Evolutionary conservation across 495 filamentous ascomycete species (phyloP).

Genomic region (Penicillium bovifimosum): DNA sequence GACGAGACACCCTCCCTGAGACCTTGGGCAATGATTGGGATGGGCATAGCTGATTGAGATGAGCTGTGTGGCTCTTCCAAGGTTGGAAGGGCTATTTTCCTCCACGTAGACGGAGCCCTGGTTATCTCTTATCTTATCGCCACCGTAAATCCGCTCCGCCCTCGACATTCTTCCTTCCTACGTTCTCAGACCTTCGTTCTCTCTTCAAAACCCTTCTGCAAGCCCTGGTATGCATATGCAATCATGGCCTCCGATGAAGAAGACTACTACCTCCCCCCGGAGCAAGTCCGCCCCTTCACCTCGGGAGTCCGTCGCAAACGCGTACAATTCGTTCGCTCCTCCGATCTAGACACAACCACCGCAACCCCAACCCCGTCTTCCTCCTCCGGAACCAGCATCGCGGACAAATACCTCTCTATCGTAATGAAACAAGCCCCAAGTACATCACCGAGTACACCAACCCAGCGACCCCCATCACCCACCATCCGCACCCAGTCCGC

Average conservation of each 20-base stretch:
- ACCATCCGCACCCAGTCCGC: conserved; percentile 15
- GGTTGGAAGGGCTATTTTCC: conserved; percentile 1
- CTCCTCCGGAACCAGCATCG: conserved; percentile 40
- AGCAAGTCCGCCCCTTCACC: conserved; percentile 72
- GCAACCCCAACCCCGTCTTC: conserved; percentile 24
- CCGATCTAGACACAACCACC: conserved; percentile 43
- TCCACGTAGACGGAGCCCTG: conserved; percentile 1
- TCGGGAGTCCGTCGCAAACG: conserved; percentile 69
- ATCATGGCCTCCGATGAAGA: conserved; percentile 38
- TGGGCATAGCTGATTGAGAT: conserved; percentile 57
- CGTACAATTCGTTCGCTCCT: conserved; percentile 75
- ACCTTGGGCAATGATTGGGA: conserved; percentile 61
- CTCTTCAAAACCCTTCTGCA: not conserved
- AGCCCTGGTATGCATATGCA: not conserved
- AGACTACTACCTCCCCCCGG: conserved; percentile 61
- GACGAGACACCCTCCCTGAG: conserved; percentile 58
- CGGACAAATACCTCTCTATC: conserved; percentile 65
- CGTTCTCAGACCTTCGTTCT: no score
- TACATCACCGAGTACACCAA: conserved; percentile 17
- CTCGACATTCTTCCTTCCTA: not conserved
- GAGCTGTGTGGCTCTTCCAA: not conserved
- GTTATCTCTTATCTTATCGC: conserved; percentile 15
- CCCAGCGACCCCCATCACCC: not conserved
- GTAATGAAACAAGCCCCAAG: conserved; percentile 45
- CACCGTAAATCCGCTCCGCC: conserved; percentile 4